These are phyloP conservation scores for Solanum phureja DNA, from an alignment of 257 asterid species.

Conservation along the genomic window DNA sequence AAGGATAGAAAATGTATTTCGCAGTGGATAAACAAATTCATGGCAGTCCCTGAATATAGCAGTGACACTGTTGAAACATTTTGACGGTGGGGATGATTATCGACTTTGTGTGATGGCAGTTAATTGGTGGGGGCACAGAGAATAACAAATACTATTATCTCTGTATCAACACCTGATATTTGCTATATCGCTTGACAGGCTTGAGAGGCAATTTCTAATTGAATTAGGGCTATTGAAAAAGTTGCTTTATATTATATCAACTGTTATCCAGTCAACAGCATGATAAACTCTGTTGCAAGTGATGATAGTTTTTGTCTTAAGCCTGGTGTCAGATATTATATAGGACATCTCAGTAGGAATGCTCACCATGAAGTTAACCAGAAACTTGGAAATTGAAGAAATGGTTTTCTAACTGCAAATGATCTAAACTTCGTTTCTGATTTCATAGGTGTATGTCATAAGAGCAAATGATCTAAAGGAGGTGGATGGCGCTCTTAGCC, in stretches of 20 bases:
- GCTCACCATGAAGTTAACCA: neutral
- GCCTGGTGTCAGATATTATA: neutral
- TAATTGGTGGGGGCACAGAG: neutral
- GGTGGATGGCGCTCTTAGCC: constrained; percentile 20
- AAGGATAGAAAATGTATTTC: neutral
- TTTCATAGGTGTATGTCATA: constrained; percentile 5
- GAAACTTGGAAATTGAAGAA: neutral
- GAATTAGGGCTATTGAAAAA: neutral
- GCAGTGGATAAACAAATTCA: neutral
- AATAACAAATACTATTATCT: neutral
- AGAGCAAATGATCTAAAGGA: constrained; percentile 15
- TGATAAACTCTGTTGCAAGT: neutral
- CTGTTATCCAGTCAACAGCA: neutral
- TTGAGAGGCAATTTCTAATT: neutral
- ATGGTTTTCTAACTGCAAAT: neutral
- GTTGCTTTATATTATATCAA: neutral
- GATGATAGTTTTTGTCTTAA: neutral
- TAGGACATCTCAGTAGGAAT: neutral
- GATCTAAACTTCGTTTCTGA: neutral
- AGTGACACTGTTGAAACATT: neutral
- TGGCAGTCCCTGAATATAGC: neutral
- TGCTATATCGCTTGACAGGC: neutral
- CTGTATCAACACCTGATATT: neutral
- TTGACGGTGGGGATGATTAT: neutral
- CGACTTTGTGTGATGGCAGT: neutral